Base-by-base conservation (phyloP, 169 alveolate species). In the Amoebophrya sp. region DNA sequence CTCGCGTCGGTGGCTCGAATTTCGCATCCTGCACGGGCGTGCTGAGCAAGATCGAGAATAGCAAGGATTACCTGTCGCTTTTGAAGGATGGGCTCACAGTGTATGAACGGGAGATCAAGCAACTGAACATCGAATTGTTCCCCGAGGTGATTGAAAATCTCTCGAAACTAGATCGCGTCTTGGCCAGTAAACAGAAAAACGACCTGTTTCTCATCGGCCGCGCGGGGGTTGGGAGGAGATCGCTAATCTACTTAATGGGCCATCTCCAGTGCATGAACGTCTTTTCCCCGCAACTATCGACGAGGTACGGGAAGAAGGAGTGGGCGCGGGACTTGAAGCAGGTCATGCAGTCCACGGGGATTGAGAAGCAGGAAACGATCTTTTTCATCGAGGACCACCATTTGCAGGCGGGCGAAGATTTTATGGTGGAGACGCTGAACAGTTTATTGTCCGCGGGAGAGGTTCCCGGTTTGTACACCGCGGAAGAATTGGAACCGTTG, bases 401-500 rank as follows among this genome's bases (percentile, higher is more conserved):
- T 40, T 55, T 97, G 55, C 94, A 96, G n/a, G n/a, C n/a, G n/a
- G n/a, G n/a, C n/a, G 92, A 92, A n/a, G 93, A 96, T 29, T 96
- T 93, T 54, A 95, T 97, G 92, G 91, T 96, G 91, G 98, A 96
- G 91, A 94, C 95, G 53, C 92, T 97, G 66, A 97, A 97, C 94
- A 92, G 96, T 29, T 92, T 97, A 53, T 92, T 97, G n/a, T 94
- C 98, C 35, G 95, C 97, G 23, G 99, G 98, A 35, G 99, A 97
- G 93, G 96, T 96, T 23, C 98, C 98, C 32, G 98, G 98, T 33
- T 95, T 97, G 29, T 96, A 93, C 89, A 93, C 96, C 33, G 94
- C 96, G 40, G 99, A 97, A 93, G 99, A 97, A 95, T 95, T 96
- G 38, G 99, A 97, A 83, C 97, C 97, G 39, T 47, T 96, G 77